phyloP scores from a whole-genome alignment of 768 basidiomycete genomes.

The Postia placenta region DNA sequence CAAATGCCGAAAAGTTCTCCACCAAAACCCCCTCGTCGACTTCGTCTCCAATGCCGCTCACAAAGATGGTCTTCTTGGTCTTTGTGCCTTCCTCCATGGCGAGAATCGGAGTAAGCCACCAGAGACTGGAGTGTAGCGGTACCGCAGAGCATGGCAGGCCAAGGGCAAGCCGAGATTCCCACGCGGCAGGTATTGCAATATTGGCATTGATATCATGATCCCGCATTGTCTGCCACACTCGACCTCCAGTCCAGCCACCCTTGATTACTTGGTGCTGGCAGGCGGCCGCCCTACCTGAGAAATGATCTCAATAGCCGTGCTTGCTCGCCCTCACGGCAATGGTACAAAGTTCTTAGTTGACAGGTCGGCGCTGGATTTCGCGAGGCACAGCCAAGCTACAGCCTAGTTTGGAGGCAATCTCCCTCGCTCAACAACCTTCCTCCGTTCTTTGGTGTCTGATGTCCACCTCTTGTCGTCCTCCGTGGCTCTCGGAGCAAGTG shows the following conservation, averaged over 20 bases:
- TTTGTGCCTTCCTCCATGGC: slow-evolving; percentile 78
- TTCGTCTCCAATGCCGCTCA: slow-evolving; percentile 80
- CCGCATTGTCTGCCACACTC: too few species aligned
- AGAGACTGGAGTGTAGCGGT: too few species aligned
- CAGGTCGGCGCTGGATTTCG: not conserved
- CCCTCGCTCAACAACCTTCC: too few species aligned
- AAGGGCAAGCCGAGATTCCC: not conserved
- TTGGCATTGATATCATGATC: too few species aligned
- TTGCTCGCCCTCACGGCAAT: not conserved
- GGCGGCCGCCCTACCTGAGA: not conserved
- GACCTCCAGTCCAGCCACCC: too few species aligned
- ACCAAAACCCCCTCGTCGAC: slow-evolving; percentile 74
- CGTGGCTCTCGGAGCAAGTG: not conserved
- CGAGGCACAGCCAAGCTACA: not conserved
- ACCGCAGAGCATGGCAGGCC: too few species aligned
- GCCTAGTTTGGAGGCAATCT: too few species aligned
- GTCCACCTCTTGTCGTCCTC: too few species aligned
- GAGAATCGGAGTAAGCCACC: too few species aligned
- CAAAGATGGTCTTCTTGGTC: slow-evolving; percentile 80
- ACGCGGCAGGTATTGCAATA: too few species aligned
- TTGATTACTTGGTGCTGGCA: not conserved
- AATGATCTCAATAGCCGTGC: not conserved
- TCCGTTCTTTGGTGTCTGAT: too few species aligned
- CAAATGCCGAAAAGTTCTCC: slow-evolving; percentile 83
- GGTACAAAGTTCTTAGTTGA: not conserved